Conservation (phyloP, 805 yeast genomes). For the Helenozyma rhizophorensis region DNA sequence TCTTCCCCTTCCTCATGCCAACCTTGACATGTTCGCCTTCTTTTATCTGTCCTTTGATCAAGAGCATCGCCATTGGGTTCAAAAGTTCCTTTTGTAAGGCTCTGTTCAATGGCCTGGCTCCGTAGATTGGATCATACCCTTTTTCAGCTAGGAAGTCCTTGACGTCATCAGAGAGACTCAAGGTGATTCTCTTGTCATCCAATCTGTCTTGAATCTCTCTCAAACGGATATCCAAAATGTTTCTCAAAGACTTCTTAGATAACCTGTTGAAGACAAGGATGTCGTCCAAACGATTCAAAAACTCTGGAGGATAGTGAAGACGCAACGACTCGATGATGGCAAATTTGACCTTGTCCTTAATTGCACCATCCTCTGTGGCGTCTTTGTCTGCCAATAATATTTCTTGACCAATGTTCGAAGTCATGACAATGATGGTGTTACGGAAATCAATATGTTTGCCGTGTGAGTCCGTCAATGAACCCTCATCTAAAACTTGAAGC, state of each 20-base stretch:
- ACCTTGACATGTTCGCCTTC: slow-evolving; percentile 29
- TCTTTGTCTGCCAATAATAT: slow-evolving; percentile 63
- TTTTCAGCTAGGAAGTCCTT: slow-evolving; percentile 74
- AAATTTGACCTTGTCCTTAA: slow-evolving; percentile 48
- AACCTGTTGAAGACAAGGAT: slow-evolving; percentile 89
- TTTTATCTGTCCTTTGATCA: slow-evolving; percentile 75
- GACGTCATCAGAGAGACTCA: slow-evolving; percentile 55
- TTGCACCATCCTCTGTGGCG: slow-evolving; percentile 56
- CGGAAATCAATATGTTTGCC: slow-evolving; percentile 93
- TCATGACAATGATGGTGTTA: slow-evolving; percentile 93
- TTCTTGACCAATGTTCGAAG: slow-evolving; percentile 95
- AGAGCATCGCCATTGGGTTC: slow-evolving; percentile 78
- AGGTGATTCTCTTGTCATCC: slow-evolving; percentile 67
- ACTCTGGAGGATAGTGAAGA: slow-evolving; percentile 85
- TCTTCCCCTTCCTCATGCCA: slow-evolving; percentile 20
- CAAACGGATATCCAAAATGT: slow-evolving; percentile 82
- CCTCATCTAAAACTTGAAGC: slow-evolving; percentile 92
- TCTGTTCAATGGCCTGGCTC: slow-evolving; percentile 95
- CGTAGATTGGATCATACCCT: slow-evolving; percentile 90
- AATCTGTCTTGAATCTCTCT: slow-evolving; percentile 77
- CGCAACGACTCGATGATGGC: slow-evolving; percentile 67
- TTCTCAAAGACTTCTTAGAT: slow-evolving; percentile 67
- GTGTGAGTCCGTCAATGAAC: slow-evolving; percentile 89
- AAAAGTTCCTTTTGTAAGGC: slow-evolving; percentile 77
- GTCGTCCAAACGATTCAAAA: slow-evolving; percentile 90